Conservation (phyloP, 345 rosid genomes). For the Brassica juncea region DNA sequence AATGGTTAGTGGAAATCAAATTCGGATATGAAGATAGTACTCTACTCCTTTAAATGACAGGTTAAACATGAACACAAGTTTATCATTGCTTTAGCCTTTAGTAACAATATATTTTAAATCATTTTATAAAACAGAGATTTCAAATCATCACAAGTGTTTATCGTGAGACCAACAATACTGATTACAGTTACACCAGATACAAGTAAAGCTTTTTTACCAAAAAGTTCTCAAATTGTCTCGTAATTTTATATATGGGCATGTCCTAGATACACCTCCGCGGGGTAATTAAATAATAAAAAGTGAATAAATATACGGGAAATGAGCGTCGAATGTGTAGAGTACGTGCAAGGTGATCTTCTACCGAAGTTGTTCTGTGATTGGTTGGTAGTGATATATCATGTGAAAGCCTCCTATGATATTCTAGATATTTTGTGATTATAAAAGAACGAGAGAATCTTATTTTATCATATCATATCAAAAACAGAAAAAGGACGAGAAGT, state of each 20-base stretch:
- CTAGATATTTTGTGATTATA: constrained; percentile 1
- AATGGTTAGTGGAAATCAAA: neutral
- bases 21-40: neutral
- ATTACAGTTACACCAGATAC: neutral
- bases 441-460: neutral
- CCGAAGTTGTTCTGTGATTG: constrained; percentile 22
- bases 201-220: neutral
- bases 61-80: neutral
- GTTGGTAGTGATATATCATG: constrained; percentile 33
- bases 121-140: no score
- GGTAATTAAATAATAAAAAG: neutral
- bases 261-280: neutral
- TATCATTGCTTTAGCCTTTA: no score
- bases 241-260: neutral
- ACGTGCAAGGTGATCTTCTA: constrained; percentile 29
- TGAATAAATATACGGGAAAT: neutral
- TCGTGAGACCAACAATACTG: neutral
- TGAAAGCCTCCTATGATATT: constrained; percentile 23
- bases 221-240: neutral
- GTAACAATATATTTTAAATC: no score
- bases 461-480: constrained; percentile 11
- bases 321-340: constrained; percentile 11
- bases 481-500: constrained; percentile 19
- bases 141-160: neutral
- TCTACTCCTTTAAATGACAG: neutral